Base-by-base conservation (phyloP, 495 filamentous ascomycete species). In the Saxispiralis lemnorum region DNA sequence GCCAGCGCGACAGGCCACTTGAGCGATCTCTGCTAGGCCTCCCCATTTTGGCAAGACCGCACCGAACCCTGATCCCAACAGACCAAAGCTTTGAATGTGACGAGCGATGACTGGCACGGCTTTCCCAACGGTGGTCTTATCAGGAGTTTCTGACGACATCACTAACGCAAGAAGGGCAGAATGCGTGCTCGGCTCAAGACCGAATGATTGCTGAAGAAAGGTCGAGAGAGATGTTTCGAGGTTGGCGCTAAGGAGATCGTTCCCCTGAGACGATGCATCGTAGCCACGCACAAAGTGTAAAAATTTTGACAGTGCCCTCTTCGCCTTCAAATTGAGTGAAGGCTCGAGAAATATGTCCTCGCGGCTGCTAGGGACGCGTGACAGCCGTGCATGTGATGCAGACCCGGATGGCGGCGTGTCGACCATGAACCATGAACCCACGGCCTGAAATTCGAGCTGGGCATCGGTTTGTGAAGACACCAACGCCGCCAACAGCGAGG, bases 351-450 rank as follows among this genome's bases (percentile, higher is more conserved):
- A 88, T 35, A 95, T 70, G 62, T 93, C 87, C 61, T 95, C 87
- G 30, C 87, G 73, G 35, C 81, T 81, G 46, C 76, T 80, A 1
- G 87, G 85, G 43, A 95, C 76, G 16, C 75, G 73, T 31, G 66
- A 39, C 7, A 46, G 32, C 6, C 38, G 11, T 12, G 46, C 6
- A 2, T 13, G 9, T 4, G 19, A 9, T 14, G 19, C 45, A 45
- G 49, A 31, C 16, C 16, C 38, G 11, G 39, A 12, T 14, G 35
- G n/a, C 31, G n/a, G 16, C 19, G 39, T 14, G 40, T 35, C 32
- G 56, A 79, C 78, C 31, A 93, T 75, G 73, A 79, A 96, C 81
- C 86, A 96, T 45, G 81, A 88, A 24, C 92, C 92, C 6, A 96
- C 80, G 5, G 89, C 85, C 47, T 87, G 75, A 59, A 95, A 97